phyloP scores from a whole-genome alignment of 352 stramenopile species.

The Pythium dissotocum region DNA sequence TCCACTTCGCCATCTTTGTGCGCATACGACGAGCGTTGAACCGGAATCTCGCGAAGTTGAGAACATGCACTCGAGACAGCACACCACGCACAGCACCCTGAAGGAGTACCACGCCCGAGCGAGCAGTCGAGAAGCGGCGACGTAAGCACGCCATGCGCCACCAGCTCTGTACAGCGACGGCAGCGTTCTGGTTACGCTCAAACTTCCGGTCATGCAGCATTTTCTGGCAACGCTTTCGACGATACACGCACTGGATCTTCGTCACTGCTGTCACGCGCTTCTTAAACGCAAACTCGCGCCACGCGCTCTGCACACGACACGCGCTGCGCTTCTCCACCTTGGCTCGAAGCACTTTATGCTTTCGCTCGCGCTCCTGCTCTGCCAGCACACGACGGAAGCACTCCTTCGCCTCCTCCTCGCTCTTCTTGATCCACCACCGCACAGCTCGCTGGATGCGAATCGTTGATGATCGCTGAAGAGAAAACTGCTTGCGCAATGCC shows the following conservation, averaged over 20 bases:
- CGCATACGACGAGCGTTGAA: slow-evolving; percentile 11
- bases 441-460: slow-evolving; percentile 13
- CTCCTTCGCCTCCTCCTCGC: slow-evolving; percentile 13
- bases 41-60: slow-evolving; percentile 21
- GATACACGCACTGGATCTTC: slow-evolving; percentile 36
- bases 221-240: slow-evolving; percentile 24
- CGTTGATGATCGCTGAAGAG: neutral
- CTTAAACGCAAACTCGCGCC: slow-evolving; percentile 21
- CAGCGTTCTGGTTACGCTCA: slow-evolving; percentile 26
- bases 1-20: slow-evolving; percentile 26
- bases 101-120: slow-evolving; percentile 3
- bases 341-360: slow-evolving; percentile 18
- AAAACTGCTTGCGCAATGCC: neutral
- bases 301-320: slow-evolving; percentile 36
- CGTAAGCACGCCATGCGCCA: neutral
- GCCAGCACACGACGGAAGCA: slow-evolving; percentile 25
- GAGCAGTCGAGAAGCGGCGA: neutral
- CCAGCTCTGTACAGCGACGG: slow-evolving; percentile 15
- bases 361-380: slow-evolving; percentile 22
- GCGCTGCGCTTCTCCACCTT: slow-evolving; percentile 29
- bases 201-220: slow-evolving; percentile 32
- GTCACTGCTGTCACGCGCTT: slow-evolving; percentile 25
- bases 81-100: slow-evolving; percentile 18
- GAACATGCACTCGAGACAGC: neutral
- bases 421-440: slow-evolving; percentile 17